Conservation (phyloP, 2,329 filamentous ascomycete species). For the Aureobasidium sp. region DNA sequence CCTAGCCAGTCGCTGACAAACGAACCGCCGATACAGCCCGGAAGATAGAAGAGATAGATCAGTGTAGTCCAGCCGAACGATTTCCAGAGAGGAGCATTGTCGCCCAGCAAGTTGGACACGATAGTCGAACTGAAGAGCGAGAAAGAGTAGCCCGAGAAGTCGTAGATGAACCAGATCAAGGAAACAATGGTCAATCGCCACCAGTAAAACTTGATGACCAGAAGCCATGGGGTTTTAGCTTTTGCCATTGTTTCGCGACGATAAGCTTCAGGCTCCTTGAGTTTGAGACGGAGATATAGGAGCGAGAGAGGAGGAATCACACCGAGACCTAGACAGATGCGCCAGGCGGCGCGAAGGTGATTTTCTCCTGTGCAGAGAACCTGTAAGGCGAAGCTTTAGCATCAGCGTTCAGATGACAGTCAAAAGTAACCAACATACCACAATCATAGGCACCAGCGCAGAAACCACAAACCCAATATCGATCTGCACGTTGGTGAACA, state of each 20-base stretch:
- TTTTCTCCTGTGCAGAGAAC: conserved; percentile 48
- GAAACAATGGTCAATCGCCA: conserved; percentile 62
- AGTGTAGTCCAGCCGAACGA: conserved; percentile 84
- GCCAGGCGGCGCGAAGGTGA: conserved; percentile 71
- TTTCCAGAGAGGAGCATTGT: conserved; percentile 58
- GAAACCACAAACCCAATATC: conserved; percentile 78
- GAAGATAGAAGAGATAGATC: conserved; percentile 83
- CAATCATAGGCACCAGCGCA: conserved; percentile 65
- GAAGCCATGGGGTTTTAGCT: conserved; percentile 43
- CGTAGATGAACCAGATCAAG: conserved; percentile 74
- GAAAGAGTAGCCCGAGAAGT: conserved; percentile 79
- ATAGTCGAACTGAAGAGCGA: conserved; percentile 77
- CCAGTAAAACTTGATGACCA: conserved; percentile 63
- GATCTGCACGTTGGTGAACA: conserved; percentile 86
- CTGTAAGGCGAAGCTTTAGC: conserved; percentile 23
- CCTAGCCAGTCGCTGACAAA: conserved; percentile 73
- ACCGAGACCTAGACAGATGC: conserved; percentile 70
- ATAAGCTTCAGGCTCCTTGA: conserved; percentile 75
- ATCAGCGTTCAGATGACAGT: neutral
- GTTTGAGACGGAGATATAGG: conserved; percentile 62
- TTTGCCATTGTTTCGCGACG: conserved; percentile 60
- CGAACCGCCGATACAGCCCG: conserved; percentile 71
- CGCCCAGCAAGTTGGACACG: conserved; percentile 56
- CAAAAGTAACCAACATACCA: conserved; percentile 36
- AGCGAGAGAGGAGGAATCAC: conserved; percentile 69